These are phyloP conservation scores for Onygenales sp. DNA, from an alignment of 2,329 filamentous ascomycete genomes.

Conservation along the genomic window DNA sequence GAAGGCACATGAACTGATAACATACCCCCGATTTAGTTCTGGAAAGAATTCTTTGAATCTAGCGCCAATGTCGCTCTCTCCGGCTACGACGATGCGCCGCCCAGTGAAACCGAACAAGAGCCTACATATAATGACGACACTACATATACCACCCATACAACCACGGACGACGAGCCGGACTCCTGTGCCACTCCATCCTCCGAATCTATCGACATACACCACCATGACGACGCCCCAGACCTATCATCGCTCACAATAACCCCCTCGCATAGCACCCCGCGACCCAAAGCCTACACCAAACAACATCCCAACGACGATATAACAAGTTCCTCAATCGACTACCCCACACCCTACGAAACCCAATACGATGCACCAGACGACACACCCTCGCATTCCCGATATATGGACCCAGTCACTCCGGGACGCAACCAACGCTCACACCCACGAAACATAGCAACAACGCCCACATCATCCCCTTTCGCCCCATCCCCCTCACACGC, in stretches of 20 bases:
- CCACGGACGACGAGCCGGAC: conserved; percentile 27
- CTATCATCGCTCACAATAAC: conserved; percentile 34
- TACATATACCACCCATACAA: conserved; percentile 42
- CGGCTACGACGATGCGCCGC: conserved; percentile 74
- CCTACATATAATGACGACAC: conserved; percentile 48
- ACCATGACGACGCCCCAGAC: conserved; percentile 36
- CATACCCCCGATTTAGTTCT: conserved; percentile 56
- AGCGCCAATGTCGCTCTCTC: conserved; percentile 95
- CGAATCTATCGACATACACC: conserved; percentile 18
- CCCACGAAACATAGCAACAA: conserved; percentile 44
- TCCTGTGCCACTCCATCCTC: conserved; percentile 33
- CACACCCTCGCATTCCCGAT: conserved; percentile 20
- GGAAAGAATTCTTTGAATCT: conserved; percentile 99
- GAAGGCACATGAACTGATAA: not conserved
- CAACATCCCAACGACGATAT: conserved; percentile 27
- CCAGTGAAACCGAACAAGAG: conserved; percentile 46
- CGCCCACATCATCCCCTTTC: conserved; percentile 49
- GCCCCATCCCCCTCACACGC: conserved; percentile 41
- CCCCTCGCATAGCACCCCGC: conserved; percentile 39
- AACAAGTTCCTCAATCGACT: conserved; percentile 38
- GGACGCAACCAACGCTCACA: conserved; percentile 26
- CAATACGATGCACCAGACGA: conserved; percentile 40
- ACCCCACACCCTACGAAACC: conserved; percentile 71
- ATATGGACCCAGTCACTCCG: conserved; percentile 27
- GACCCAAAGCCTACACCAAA: conserved; percentile 23